Conservation (phyloP, 2,329 filamentous ascomycete genomes). For the Pseudogymnoascus sp. region DNA sequence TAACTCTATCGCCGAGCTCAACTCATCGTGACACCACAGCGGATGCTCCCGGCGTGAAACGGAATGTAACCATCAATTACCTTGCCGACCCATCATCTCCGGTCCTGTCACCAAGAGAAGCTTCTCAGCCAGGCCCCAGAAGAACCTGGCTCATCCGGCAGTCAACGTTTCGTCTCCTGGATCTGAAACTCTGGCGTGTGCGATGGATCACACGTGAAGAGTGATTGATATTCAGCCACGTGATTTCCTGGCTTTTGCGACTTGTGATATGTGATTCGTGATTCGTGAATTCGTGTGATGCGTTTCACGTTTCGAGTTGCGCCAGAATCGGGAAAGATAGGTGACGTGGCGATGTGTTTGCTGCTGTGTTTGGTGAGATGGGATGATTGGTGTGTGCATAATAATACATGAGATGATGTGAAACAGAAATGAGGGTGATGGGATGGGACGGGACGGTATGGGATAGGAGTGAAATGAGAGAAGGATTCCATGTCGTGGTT, state of each 20-base stretch:
- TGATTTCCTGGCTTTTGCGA: background rate
- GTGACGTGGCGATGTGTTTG: constrained; percentile 6
- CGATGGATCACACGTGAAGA: background rate
- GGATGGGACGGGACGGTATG: background rate
- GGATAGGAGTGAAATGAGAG: background rate
- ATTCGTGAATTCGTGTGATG: constrained; percentile 6
- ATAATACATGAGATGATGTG: background rate
- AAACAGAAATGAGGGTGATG: constrained; percentile 3
- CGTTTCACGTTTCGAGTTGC: constrained; percentile 6
- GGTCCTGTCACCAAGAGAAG: background rate
- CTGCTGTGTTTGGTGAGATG: constrained; percentile 1
- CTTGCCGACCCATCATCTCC: constrained; percentile 4
- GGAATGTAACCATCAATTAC: background rate
- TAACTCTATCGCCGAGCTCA: background rate
- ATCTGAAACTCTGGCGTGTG: background rate
- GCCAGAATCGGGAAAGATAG: background rate
- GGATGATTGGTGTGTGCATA: background rate
- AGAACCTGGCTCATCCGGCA: background rate
- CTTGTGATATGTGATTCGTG: background rate
- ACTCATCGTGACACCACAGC: background rate
- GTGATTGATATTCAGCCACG: background rate
- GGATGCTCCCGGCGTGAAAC: background rate
- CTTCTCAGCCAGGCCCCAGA: background rate
- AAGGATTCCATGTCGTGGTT: background rate
- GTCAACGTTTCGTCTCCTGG: background rate